phyloP scores from a whole-genome alignment of 1,139 yeast species.

The Nakaseomyces glabratus region DNA sequence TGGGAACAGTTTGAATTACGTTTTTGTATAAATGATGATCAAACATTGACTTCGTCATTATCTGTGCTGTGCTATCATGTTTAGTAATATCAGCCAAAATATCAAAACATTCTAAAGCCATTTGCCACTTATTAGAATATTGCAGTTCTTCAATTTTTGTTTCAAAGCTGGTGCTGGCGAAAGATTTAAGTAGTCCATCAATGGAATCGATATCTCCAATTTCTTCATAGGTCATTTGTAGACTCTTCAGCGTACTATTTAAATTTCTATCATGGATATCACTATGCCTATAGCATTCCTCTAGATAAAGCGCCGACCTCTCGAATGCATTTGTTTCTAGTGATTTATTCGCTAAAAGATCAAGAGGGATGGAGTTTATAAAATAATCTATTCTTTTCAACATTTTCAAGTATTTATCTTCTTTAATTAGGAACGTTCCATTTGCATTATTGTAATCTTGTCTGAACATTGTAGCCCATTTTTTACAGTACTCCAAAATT shows the following conservation, averaged over 20 bases:
- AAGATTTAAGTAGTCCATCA: slow-evolving; percentile 72
- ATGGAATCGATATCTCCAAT: slow-evolving; percentile 86
- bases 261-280: slow-evolving; percentile 30
- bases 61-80: slow-evolving; percentile 25
- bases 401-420: slow-evolving; percentile 17
- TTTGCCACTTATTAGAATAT: slow-evolving; percentile 77
- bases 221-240: slow-evolving; percentile 76
- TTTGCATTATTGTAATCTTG: slow-evolving; percentile 20
- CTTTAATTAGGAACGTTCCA: slow-evolving; percentile 26
- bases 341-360: slow-evolving; percentile 66
- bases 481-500: slow-evolving; percentile 73
- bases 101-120: slow-evolving; percentile 80
- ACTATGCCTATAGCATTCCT: slow-evolving; percentile 53
- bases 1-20: slow-evolving; percentile 31
- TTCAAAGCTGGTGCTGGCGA: slow-evolving; percentile 57
- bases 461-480: slow-evolving; percentile 48
- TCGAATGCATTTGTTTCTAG: slow-evolving; percentile 81
- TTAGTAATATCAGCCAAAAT: slow-evolving; percentile 44
- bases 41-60: slow-evolving; percentile 45
- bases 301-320: slow-evolving; percentile 80
- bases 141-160: slow-evolving; percentile 75
- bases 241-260: slow-evolving; percentile 40
- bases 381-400: slow-evolving; percentile 36
- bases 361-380: slow-evolving; percentile 50
- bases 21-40: slow-evolving; percentile 52